Conservation (phyloP, 78 protist species). For the Planoprotostelium fungivorum region DNA sequence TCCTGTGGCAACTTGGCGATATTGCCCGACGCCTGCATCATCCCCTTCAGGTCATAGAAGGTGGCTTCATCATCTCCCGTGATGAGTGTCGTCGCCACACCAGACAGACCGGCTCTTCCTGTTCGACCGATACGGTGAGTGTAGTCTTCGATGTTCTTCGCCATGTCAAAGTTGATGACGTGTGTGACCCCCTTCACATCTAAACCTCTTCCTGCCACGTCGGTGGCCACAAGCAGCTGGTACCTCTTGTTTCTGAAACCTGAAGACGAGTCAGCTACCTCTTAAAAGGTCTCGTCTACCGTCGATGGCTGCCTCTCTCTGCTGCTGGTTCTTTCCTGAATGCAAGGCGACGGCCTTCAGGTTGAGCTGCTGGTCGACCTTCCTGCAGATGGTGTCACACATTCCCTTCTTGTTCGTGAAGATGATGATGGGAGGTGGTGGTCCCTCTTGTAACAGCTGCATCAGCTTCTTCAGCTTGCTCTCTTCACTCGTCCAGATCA, state of each 20-base stretch:
- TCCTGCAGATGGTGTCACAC: slow-evolving; percentile 35
- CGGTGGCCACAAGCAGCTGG: slow-evolving; percentile 76
- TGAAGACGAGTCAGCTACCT: not conserved
- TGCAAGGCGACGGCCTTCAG: slow-evolving; percentile 42
- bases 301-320: slow-evolving; percentile 64
- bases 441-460: slow-evolving; percentile 9
- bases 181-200: slow-evolving; percentile 83
- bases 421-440: slow-evolving; percentile 80
- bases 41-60: slow-evolving; percentile 67
- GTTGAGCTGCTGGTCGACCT: slow-evolving; percentile 17
- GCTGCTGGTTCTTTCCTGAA: slow-evolving; percentile 61
- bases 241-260: slow-evolving; percentile 28
- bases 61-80: slow-evolving; percentile 71
- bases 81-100: slow-evolving; percentile 83
- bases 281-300: not conserved
- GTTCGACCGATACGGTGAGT: slow-evolving; percentile 94
- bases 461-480: slow-evolving; percentile 37
- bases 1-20: slow-evolving; percentile 32
- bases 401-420: slow-evolving; percentile 73
- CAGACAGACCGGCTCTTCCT: slow-evolving; percentile 93
- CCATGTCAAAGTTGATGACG: slow-evolving; percentile 94
- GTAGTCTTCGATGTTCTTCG: slow-evolving; percentile 71
- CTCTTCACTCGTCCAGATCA: slow-evolving; percentile 48
- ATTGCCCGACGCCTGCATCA: slow-evolving; percentile 34
- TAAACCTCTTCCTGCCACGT: slow-evolving; percentile 81